These are phyloP conservation scores for Fusarium transvaalense DNA, from an alignment of 2,329 filamentous ascomycete species.

Conservation along the genomic window DNA sequence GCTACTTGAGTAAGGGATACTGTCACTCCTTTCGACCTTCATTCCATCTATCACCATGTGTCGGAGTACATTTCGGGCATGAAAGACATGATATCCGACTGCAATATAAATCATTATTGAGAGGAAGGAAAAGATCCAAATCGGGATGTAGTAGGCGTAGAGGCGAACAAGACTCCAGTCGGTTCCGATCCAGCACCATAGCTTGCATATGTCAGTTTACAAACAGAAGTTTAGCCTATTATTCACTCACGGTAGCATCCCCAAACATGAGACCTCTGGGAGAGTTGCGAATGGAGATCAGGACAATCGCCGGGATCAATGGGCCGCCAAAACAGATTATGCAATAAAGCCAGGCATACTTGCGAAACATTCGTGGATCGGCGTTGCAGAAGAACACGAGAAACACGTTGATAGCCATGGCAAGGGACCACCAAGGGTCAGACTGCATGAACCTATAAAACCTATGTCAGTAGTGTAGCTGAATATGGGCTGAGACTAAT, in stretches of 20 bases:
- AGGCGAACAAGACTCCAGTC: slow-evolving; percentile 68
- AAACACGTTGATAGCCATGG: slow-evolving; percentile 86
- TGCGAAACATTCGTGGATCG: slow-evolving; percentile 72
- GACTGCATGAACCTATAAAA: slow-evolving; percentile 78
- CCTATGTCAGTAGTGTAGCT: background rate
- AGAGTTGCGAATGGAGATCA: slow-evolving; percentile 68
- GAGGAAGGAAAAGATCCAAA: slow-evolving; percentile 69
- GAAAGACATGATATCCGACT: slow-evolving; percentile 70
- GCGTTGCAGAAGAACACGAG: slow-evolving; percentile 72
- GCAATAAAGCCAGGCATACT: slow-evolving; percentile 78
- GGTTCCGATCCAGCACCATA: slow-evolving; percentile 72
- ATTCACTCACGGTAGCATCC: slow-evolving; percentile 64
- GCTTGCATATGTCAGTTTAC: slow-evolving; percentile 52
- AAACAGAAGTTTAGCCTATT: background rate
- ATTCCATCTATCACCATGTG: slow-evolving; percentile 56
- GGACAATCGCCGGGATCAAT: slow-evolving; percentile 73
- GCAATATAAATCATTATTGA: slow-evolving; percentile 68
- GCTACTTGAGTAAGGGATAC: slow-evolving; percentile 43
- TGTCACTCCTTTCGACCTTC: slow-evolving; percentile 36
- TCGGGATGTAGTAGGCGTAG: slow-evolving; percentile 71
- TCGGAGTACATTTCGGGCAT: slow-evolving; percentile 66
- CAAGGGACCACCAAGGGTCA: slow-evolving; percentile 81
- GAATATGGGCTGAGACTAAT: slow-evolving; percentile 30
- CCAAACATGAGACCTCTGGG: slow-evolving; percentile 62
- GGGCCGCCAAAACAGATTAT: slow-evolving; percentile 78